phyloP scores from a whole-genome alignment of 2,329 filamentous ascomycete species.

The Aspergillus aculeatinus region DNA sequence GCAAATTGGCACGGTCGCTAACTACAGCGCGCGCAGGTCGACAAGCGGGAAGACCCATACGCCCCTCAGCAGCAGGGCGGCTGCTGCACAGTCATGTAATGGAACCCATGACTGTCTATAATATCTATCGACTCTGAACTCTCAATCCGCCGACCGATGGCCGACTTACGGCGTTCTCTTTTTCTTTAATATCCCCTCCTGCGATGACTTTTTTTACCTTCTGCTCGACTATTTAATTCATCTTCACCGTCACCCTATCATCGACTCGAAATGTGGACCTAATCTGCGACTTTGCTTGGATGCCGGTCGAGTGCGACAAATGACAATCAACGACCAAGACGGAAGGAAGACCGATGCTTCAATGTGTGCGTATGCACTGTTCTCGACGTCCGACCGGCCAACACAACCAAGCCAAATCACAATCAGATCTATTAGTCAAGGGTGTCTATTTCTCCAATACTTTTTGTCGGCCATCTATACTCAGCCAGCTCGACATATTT shows the following conservation, averaged over 20 bases:
- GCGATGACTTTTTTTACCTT: constrained; percentile 21
- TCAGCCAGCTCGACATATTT: constrained; percentile 5
- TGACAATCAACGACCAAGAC: constrained; percentile 1
- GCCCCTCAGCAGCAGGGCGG: constrained; percentile 88
- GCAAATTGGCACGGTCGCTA: constrained; percentile 6
- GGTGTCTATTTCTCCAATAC: not conserved
- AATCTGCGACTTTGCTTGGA: not conserved
- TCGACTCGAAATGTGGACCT: constrained; percentile 12
- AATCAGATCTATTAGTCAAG: not conserved
- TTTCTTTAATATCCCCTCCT: constrained; percentile 20
- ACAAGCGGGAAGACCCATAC: constrained; percentile 97
- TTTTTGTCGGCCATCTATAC: not conserved
- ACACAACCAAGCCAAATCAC: not conserved
- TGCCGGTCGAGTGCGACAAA: not conserved
- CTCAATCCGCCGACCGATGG: constrained; percentile 25
- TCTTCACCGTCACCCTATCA: constrained; percentile 15
- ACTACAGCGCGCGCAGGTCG: constrained; percentile 56
- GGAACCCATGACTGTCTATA: constrained; percentile 29
- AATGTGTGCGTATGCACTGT: not conserved
- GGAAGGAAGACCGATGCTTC: not conserved
- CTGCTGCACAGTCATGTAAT: constrained; percentile 94
- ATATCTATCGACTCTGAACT: constrained; percentile 8
- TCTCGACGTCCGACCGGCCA: not conserved
- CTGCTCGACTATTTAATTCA: constrained; percentile 22
- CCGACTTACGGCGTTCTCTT: constrained; percentile 21